Percentiles rank a stretch among this genome's conserved stretches.
Evolutionary conservation across 164 flowering plant genomes (phyloP).

Genomic region (Magnolia sinica): DNA sequence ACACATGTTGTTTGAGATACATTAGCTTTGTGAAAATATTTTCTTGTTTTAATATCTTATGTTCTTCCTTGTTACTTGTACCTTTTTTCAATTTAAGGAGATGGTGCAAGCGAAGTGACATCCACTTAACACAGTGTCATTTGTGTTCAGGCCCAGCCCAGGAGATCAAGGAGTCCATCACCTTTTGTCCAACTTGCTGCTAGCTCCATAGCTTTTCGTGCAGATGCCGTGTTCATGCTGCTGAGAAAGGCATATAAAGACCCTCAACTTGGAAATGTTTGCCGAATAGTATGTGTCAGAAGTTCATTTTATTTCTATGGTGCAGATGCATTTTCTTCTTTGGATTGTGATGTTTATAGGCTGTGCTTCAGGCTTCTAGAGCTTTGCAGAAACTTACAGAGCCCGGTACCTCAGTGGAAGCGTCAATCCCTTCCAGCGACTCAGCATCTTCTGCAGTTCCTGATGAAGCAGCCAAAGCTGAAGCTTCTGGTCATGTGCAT

Average conservation of each 20-base stretch:
- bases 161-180: conserved; percentile 61
- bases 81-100: not conserved
- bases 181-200: conserved; percentile 40
- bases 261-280: conserved; percentile 57
- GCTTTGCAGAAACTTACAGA: conserved; percentile 53
- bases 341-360: not conserved
- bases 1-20: not conserved
- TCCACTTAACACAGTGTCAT: not conserved
- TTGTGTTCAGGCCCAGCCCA: conserved; percentile 45
- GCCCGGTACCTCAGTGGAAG: conserved; percentile 39
- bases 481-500: conserved; percentile 25
- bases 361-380: conserved; percentile 55
- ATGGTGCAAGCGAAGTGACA: not conserved
- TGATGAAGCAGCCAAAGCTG: conserved; percentile 44
- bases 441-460: conserved; percentile 24
- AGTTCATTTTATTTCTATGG: conserved; percentile 3
- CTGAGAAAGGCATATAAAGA: conserved; percentile 79
- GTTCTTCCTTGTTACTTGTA: not conserved
- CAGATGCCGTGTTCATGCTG: conserved; percentile 59
- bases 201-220: conserved; percentile 59
- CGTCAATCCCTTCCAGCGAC: conserved; percentile 25
- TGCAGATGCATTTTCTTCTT: not conserved
- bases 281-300: conserved; percentile 51
- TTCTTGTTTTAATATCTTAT: not conserved
- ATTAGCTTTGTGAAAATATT: not conserved